Conservation (phyloP, 1,284 basidiomycete species). For the Neonothopanus nambi region DNA sequence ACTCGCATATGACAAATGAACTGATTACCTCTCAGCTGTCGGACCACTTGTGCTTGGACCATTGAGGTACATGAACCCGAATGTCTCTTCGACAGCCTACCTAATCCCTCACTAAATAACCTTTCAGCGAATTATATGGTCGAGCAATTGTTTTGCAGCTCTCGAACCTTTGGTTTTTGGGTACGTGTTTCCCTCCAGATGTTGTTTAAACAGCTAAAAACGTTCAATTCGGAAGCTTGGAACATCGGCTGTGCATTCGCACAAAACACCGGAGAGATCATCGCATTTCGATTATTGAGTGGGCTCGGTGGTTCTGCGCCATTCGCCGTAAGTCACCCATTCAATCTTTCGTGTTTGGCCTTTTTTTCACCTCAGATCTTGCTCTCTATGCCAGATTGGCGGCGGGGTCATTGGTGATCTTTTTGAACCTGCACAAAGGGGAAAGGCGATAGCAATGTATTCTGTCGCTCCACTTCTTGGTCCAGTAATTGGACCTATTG, state of each 20-base stretch:
- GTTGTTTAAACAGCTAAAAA: neutral
- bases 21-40: no score
- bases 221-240: conserved; percentile 22
- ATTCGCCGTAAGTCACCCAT: no score
- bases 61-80: no score
- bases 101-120: no score
- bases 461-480: neutral
- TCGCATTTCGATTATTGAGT: conserved; percentile 33
- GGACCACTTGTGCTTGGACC: no score
- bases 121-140: conserved; percentile 30
- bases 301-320: conserved; percentile 35
- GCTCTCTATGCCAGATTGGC: no score
- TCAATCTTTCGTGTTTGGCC: no score
- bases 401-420: neutral
- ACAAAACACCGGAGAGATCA: conserved; percentile 32
- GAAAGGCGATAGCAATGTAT: neutral
- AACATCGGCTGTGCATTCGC: conserved; percentile 28
- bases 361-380: no score
- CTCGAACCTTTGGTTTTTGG: conserved; percentile 34
- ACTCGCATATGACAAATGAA: no score
- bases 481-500: conserved; percentile 25
- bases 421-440: neutral
- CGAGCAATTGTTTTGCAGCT: conserved; percentile 30
- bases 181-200: conserved; percentile 16
- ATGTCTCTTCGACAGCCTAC: no score